phyloP scores from a whole-genome alignment of 805 yeast genomes.

The Yamadazyma philogaea region DNA sequence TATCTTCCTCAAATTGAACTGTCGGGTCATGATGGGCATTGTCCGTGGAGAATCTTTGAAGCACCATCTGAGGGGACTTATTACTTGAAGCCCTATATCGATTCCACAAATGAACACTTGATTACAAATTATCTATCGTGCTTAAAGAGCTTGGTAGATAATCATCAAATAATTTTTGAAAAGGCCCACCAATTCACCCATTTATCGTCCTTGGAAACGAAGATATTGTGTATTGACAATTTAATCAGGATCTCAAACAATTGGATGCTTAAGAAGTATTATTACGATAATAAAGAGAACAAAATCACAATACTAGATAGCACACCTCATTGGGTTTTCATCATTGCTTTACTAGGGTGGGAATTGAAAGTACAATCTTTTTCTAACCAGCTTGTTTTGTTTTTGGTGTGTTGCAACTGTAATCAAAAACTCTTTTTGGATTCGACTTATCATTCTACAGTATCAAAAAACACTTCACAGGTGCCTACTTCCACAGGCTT shows the following conservation, averaged over 20 bases:
- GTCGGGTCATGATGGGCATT: conserved; percentile 27
- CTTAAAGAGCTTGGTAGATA: conserved; percentile 28
- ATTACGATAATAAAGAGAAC: conserved; percentile 36
- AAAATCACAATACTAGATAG: conserved; percentile 18
- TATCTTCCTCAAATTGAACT: conserved; percentile 25
- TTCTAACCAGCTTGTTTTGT: conserved; percentile 23
- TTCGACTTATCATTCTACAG: conserved; percentile 12
- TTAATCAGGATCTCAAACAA: conserved; percentile 23
- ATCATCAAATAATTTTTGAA: conserved; percentile 10
- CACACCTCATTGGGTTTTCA: conserved; percentile 33
- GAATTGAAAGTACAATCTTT: conserved; percentile 29
- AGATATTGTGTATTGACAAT: background rate
- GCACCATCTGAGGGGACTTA: conserved; percentile 33
- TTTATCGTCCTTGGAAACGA: background rate
- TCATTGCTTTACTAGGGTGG: conserved; percentile 40
- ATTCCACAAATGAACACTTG: conserved; percentile 27
- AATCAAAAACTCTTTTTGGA: conserved; percentile 33
- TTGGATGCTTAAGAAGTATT: conserved; percentile 32
- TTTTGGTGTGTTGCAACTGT: conserved; percentile 36
- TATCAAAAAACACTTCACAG: conserved; percentile 1
- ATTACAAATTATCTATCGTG: conserved; percentile 26
- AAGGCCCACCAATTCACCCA: conserved; percentile 7
- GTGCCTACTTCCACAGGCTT: conserved; percentile 14
- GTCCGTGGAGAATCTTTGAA: conserved; percentile 38
- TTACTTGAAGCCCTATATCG: conserved; percentile 32